phyloP scores from a whole-genome alignment of 768 basidiomycete genomes.

The Daedaleopsis sinensis region DNA sequence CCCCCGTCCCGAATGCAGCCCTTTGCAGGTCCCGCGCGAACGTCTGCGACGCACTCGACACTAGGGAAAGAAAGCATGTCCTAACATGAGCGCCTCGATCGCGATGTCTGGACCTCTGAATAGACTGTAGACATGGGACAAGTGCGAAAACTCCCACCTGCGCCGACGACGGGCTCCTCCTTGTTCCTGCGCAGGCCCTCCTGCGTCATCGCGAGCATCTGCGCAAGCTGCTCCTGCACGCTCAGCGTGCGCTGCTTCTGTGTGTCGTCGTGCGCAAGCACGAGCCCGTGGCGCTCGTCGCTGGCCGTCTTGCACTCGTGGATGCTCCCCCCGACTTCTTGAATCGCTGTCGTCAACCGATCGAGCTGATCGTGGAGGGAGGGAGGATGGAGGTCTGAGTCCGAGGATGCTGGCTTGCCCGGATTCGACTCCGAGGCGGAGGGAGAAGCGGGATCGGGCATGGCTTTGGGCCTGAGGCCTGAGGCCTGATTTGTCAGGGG shows the following conservation, averaged over 20 bases:
- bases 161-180: conserved; percentile 3
- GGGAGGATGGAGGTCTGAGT: background rate
- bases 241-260: background rate
- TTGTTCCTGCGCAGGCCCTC: conserved; percentile 4
- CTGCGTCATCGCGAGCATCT: conserved; percentile 4
- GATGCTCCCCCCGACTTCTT: conserved; percentile 5
- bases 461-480: background rate
- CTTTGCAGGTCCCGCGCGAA: conserved; percentile 10
- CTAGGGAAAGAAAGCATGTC: background rate
- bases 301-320: conserved; percentile 1
- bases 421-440: background rate
- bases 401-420: background rate
- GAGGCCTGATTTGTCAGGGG: background rate
- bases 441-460: background rate
- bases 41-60: conserved; percentile 1
- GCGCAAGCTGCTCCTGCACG: conserved; percentile 11
- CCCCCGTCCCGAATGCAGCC: conserved; percentile 16
- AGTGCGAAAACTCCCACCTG: background rate
- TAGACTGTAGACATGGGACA: too few species aligned
- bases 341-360: conserved; percentile 10
- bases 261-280: background rate
- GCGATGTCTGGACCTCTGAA: background rate
- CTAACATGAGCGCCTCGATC: background rate
- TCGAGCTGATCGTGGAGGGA: conserved; percentile 14
- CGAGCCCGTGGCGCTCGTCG: conserved; percentile 5